Evolutionary conservation across 2,329 filamentous ascomycete species (phyloP).

Genomic region (Colletotrichum chrysophilum): DNA sequence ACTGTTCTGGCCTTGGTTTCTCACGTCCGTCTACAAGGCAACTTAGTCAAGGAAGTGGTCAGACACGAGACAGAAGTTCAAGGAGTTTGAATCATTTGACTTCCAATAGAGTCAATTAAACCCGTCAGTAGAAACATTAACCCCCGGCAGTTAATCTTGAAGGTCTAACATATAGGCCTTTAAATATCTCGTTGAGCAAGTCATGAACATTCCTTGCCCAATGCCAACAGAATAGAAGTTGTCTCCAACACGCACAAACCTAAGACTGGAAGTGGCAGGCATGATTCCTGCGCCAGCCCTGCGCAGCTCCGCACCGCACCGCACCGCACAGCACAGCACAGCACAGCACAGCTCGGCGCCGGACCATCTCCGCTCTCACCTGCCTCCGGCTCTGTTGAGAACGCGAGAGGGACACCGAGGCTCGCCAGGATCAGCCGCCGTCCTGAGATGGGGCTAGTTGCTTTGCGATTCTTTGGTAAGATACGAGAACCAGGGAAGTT

Average conservation of each 20-base stretch:
- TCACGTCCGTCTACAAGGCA: not conserved
- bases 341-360: not conserved
- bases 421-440: not conserved
- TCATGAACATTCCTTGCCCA: not conserved
- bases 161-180: not conserved
- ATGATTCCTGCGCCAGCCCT: not conserved
- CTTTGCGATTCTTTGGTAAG: slow-evolving; percentile 18
- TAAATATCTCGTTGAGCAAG: not conserved
- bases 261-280: not conserved
- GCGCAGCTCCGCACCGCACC: not conserved
- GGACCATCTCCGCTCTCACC: not conserved
- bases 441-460: not conserved
- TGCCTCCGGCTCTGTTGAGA: not conserved
- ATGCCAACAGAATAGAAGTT: not conserved
- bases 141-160: not conserved
- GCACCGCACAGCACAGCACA: not conserved
- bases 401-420: not conserved
- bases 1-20: not conserved
- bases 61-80: not conserved
- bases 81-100: not conserved
- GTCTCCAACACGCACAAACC: not conserved
- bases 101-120: not conserved
- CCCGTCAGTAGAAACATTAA: not conserved
- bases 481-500: not conserved
- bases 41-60: not conserved